Evolutionary conservation across 805 yeast genomes (phyloP).

Genomic region (Clavispora carvajalis): DNA sequence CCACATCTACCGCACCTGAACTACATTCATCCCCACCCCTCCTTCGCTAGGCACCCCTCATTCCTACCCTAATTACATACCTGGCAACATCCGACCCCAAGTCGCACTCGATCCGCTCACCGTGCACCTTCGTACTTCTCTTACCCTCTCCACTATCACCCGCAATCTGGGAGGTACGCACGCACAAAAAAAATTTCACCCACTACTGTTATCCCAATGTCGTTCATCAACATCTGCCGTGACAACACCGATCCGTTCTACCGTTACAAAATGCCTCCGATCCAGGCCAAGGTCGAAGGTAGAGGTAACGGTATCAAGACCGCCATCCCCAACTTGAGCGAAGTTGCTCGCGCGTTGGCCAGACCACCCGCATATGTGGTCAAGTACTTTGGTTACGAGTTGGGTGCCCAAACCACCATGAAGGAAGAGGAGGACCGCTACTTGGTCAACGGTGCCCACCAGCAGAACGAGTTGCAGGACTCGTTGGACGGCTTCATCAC

Average conservation of each 20-base stretch:
- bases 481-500: slow-evolving; percentile 88
- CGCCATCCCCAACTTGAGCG: slow-evolving; percentile 81
- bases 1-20: too few relatives aligned
- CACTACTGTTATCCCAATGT: slow-evolving; percentile 49
- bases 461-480: slow-evolving; percentile 85
- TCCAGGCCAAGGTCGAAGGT: slow-evolving; percentile 96
- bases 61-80: too few relatives aligned
- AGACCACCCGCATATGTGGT: slow-evolving; percentile 91
- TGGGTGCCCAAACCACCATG: slow-evolving; percentile 92
- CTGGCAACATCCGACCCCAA: too few relatives aligned
- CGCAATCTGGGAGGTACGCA: not conserved
- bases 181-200: slow-evolving; percentile 2
- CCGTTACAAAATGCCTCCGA: slow-evolving; percentile 99
- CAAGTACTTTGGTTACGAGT: slow-evolving; percentile 92
- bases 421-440: slow-evolving; percentile 79
- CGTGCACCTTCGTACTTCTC: too few relatives aligned
- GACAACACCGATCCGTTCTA: slow-evolving; percentile 97
- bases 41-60: too few relatives aligned
- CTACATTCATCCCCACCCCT: too few relatives aligned
- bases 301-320: slow-evolving; percentile 99
- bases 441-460: slow-evolving; percentile 93
- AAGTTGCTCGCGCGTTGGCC: slow-evolving; percentile 90
- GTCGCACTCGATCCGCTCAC: too few relatives aligned
- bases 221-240: slow-evolving; percentile 89
- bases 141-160: not conserved